A percentile compares a stretch with the other conserved stretches of the same genome.
Evolutionary conservation across 1,139 yeast species (phyloP).

Genomic region (Saccharomycopsis hybrid): DNA sequence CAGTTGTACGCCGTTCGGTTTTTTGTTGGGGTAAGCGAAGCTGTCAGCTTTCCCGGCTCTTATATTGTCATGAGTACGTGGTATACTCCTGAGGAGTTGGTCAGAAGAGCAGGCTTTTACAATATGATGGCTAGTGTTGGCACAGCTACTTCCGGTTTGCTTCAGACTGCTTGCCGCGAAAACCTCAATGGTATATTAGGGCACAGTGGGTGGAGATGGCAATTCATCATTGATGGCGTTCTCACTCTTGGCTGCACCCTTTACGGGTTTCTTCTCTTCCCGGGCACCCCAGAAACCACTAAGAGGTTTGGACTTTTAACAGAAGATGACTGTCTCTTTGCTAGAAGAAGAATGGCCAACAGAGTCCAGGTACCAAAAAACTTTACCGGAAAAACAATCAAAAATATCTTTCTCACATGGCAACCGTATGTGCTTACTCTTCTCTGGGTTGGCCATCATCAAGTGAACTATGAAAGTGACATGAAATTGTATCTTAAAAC

Average conservation of each 20-base stretch:
- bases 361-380: not conserved
- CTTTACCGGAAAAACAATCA: not conserved
- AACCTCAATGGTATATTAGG: constrained; percentile 42
- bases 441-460: constrained; percentile 1
- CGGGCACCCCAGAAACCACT: constrained; percentile 53
- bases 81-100: constrained; percentile 53
- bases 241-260: constrained; percentile 56
- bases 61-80: constrained; percentile 55
- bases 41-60: constrained; percentile 55
- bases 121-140: constrained; percentile 59
- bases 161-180: constrained; percentile 52
- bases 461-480: not conserved
- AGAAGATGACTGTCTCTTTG: constrained; percentile 51
- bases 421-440: not conserved
- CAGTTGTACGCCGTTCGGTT: constrained; percentile 46
- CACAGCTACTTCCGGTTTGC: constrained; percentile 52
- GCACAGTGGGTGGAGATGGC: constrained; percentile 66
- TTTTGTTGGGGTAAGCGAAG: constrained; percentile 56
- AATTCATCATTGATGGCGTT: constrained; percentile 60
- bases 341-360: constrained; percentile 43
- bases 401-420: not conserved
- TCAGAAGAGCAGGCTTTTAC: constrained; percentile 55
- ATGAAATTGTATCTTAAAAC: not conserved
- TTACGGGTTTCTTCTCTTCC: constrained; percentile 54
- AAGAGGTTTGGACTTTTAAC: constrained; percentile 35